Evolutionary conservation across 352 stramenopile genomes (phyloP).

Genomic region (Globisporangium rhizosaccharum): DNA sequence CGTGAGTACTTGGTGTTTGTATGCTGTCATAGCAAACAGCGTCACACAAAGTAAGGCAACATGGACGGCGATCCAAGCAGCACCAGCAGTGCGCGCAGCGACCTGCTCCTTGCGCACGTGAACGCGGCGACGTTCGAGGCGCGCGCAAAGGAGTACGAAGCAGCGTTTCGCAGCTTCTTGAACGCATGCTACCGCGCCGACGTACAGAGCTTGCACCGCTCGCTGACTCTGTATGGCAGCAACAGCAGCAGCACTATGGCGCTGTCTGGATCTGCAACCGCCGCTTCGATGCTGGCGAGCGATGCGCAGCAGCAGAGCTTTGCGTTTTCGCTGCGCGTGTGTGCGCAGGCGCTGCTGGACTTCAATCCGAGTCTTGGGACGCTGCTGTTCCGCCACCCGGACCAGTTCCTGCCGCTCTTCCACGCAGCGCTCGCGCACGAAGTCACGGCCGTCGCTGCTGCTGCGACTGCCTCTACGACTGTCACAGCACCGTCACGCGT

Average conservation of each 20-base stretch:
- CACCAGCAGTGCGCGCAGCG: not conserved
- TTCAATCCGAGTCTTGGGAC: constrained; percentile 72
- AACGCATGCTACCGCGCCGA: constrained; percentile 10
- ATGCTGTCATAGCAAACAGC: no score
- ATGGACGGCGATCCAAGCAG: no score
- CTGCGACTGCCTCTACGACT: not conserved
- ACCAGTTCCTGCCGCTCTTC: constrained; percentile 84
- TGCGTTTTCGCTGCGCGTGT: constrained; percentile 46
- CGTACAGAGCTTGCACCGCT: constrained; percentile 6
- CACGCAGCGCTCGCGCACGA: constrained; percentile 75
- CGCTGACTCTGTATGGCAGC: constrained; percentile 1
- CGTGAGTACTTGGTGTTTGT: no score
- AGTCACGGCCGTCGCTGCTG: constrained; percentile 17
- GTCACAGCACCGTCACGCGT: constrained; percentile 1
- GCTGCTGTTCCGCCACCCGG: constrained; percentile 86
- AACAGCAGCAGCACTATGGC: not conserved
- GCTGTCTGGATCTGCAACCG: not conserved
- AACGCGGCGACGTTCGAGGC: constrained; percentile 14
- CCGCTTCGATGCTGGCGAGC: not conserved
- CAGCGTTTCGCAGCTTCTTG: constrained; percentile 16
- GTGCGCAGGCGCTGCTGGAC: constrained; percentile 79
- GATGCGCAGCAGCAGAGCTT: constrained; percentile 26
- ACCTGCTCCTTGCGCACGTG: constrained; percentile 12
- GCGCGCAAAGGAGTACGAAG: constrained; percentile 16
- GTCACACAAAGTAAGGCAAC: no score